Evolutionary conservation across 148 eudicot species (phyloP), one percentile per base, ranked within the genome.

Genomic region (Camellia japonica): DNA sequence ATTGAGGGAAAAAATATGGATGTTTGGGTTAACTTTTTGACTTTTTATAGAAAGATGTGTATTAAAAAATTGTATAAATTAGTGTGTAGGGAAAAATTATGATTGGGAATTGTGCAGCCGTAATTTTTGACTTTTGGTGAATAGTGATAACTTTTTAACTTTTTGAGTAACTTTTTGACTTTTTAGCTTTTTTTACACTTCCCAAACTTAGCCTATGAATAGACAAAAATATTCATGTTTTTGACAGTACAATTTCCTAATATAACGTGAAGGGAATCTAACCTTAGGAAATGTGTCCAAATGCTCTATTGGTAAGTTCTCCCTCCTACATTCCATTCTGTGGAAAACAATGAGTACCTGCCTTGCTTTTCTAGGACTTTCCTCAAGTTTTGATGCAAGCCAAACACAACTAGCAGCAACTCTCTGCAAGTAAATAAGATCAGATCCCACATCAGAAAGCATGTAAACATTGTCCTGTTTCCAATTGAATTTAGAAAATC

Each of bases 371-470:
- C 97, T 86, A 11, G 98, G 99, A 84, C 90, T 86, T 87, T 96
- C 99, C 84, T 93, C 98, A 20, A 96, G 97, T 77, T 96, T 96
- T 72, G 99, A 93, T 44, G 99, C 99, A 81, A 96, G 89, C 99
- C 98, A 96, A 60, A 96, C 92, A 87, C 99, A 93, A 79, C 97
- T 90, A 23, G 97, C 97, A 68, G 99, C 99, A 79, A 93, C 92
- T 77, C 95, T 90, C 99, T 95, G 90, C 16, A 56, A 83, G 71
- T 20, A 78, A 79, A 58, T 52, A 55, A 76, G 19, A 55, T 54
- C 80, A 81, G 42, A 20, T 13, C 30, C 70, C 19, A 72, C 8
- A 68, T 65, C 68, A 52, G 11, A 7, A 69, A 67, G 54, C 59
- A 82, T 63, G 41, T 63, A 46, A 6, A 14, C 38, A 23, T 58